Base-by-base conservation (phyloP, 2,329 filamentous ascomycete species). In the Fusarium sp. region DNA sequence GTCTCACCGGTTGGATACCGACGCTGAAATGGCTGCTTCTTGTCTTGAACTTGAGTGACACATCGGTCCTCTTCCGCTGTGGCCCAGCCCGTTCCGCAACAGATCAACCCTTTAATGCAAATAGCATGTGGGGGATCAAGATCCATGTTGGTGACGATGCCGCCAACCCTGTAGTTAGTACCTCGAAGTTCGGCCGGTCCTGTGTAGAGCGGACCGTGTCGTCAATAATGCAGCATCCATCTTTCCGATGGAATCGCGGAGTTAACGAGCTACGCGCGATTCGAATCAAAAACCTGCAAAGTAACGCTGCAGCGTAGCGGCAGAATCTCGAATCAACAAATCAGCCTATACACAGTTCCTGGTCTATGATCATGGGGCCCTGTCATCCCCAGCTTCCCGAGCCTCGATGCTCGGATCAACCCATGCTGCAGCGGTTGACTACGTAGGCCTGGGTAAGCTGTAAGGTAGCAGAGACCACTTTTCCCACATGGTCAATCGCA, bases 401-500 rank as follows among this genome's bases (percentile, higher is more conserved):
- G 32, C 31, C 44, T 33, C 44, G 17, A 37, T 47, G 15, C 19
- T 4, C 19, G 19, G 23, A 25, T 25, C 6, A 31, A 47, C 31
- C 13, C 31, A n/a, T 45, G 46, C 57, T 25, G 42, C 46, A 54
- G 45, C 49, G 32, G 50, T 17, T 15, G 41, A 21, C 31, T 32
- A n/a, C n/a, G n/a, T n/a, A 32, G 27, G 17, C 23, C 25, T 47
- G 17, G 49, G 31, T 27, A 13, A 27, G 11, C 19, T 19, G 19
- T 19, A 19, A 13, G 4, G 9, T 19, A 8, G 9, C 37, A 25
- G 23, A 31, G 27, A 23, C 49, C 31, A 36, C 31, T 27, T 55
- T 63, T 68, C 42, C 63, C 61, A 69, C 66, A 65, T 69, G 63
- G 63, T 59, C 53, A 61, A 53, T 53, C 54, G 54, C 19, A 25